A percentile compares a stretch with the other conserved stretches of the same genome.
Evolutionary conservation across 306 rosid genomes (phyloP).

Genomic region (Ormosia emarginata): DNA sequence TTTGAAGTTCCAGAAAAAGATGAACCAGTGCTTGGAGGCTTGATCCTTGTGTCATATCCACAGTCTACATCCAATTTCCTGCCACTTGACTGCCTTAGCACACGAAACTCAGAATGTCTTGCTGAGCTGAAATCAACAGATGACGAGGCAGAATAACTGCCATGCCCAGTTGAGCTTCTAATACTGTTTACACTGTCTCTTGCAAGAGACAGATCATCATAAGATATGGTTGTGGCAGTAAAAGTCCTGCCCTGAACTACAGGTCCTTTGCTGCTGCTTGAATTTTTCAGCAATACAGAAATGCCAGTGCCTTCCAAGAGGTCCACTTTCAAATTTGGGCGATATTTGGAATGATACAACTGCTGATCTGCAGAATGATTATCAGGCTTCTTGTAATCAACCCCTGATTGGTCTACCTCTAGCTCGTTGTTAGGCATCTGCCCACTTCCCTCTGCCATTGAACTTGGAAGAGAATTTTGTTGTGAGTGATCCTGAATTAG

Average conservation of each 20-base stretch:
- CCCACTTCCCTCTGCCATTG: slow-evolving; percentile 32
- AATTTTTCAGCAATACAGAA: slow-evolving; percentile 60
- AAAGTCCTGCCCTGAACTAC: slow-evolving; percentile 69
- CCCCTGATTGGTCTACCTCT: slow-evolving; percentile 32
- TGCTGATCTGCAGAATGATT: slow-evolving; percentile 30
- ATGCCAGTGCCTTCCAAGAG: slow-evolving; percentile 67
- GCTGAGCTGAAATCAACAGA: slow-evolving; percentile 62
- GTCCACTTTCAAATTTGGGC: slow-evolving; percentile 38
- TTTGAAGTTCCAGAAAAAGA: slow-evolving; percentile 42
- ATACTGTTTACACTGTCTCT: slow-evolving; percentile 58
- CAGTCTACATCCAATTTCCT: slow-evolving; percentile 54
- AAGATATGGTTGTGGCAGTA: slow-evolving; percentile 61
- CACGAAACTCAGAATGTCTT: slow-evolving; percentile 49
- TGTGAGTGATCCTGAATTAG: slow-evolving; percentile 28
- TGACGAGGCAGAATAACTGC: slow-evolving; percentile 75
- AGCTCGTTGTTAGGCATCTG: slow-evolving; percentile 26
- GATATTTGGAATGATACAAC: slow-evolving; percentile 29
- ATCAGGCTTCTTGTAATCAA: slow-evolving; percentile 26
- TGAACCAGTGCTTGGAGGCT: slow-evolving; percentile 40
- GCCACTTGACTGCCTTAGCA: slow-evolving; percentile 62
- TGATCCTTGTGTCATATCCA: slow-evolving; percentile 44
- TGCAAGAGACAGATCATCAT: slow-evolving; percentile 55
- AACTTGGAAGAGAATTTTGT: slow-evolving; percentile 37
- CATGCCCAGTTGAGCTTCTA: slow-evolving; percentile 67
- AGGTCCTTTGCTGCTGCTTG: slow-evolving; percentile 65